Evolutionary conservation across 768 basidiomycete genomes (phyloP).

Genomic region (Baorangia bicolor): DNA sequence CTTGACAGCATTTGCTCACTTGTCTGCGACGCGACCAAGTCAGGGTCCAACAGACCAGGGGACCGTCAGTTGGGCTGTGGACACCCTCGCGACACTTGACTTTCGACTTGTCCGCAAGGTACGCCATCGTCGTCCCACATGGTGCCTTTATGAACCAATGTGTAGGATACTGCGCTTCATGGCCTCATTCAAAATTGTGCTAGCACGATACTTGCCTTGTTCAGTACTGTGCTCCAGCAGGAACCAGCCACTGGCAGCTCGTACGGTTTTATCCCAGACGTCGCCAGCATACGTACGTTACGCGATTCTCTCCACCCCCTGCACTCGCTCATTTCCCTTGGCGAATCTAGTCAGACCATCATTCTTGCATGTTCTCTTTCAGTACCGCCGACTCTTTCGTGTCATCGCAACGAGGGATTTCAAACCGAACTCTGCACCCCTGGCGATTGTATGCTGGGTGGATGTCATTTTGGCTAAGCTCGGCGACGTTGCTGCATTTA

Average conservation of each 20-base stretch:
- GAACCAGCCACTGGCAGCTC: background rate
- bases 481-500: slow-evolving; percentile 35
- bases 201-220: slow-evolving; percentile 30
- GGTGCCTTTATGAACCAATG: background rate
- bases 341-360: slow-evolving; percentile 29
- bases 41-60: background rate
- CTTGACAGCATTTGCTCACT: slow-evolving; percentile 19
- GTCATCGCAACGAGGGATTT: slow-evolving; percentile 38
- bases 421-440: slow-evolving; percentile 18
- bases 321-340: slow-evolving; percentile 7
- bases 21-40: slow-evolving; percentile 10
- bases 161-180: slow-evolving; percentile 36
- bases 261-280: slow-evolving; percentile 8
- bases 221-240: slow-evolving; percentile 26
- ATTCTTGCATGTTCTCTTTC: slow-evolving; percentile 45
- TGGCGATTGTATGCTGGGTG: slow-evolving; percentile 59
- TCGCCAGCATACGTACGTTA: slow-evolving; percentile 24
- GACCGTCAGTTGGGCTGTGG: slow-evolving; percentile 25
- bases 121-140: background rate
- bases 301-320: background rate
- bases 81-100: slow-evolving; percentile 27
- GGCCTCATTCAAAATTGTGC: slow-evolving; percentile 36
- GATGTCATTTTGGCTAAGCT: slow-evolving; percentile 59
- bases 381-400: slow-evolving; percentile 50
- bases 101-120: slow-evolving; percentile 33